phyloP scores from a whole-genome alignment of 2,329 filamentous ascomycete species.

The Xylaria sp. region DNA sequence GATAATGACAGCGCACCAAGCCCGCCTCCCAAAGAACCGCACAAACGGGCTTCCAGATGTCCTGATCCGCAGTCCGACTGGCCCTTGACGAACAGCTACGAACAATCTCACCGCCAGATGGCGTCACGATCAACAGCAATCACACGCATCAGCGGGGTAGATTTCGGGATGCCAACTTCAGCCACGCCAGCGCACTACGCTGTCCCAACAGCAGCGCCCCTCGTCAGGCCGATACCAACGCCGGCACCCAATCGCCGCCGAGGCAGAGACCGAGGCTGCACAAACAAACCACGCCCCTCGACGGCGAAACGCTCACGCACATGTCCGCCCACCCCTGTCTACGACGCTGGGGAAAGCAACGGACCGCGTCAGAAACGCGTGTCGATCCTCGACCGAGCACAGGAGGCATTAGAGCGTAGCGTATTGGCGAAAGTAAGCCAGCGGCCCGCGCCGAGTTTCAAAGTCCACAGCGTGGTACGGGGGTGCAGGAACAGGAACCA shows the following conservation, averaged over 20 bases:
- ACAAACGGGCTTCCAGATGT: too few relatives aligned
- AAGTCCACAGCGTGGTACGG: constrained; percentile 15
- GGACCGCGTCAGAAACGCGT: constrained; percentile 10
- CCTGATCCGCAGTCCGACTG: too few relatives aligned
- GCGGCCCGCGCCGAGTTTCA: constrained; percentile 18
- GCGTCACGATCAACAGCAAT: background rate
- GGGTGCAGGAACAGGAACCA: background rate
- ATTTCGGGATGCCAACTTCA: constrained; percentile 4
- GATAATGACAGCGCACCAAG: too few relatives aligned
- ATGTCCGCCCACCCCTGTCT: constrained; percentile 7
- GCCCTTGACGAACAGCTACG: too few relatives aligned
- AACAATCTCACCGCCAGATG: too few relatives aligned
- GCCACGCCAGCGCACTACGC: background rate
- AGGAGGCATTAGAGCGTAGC: constrained; percentile 2
- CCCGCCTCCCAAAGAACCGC: too few relatives aligned
- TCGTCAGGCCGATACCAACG: too few relatives aligned
- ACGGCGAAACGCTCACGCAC: background rate
- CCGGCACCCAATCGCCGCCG: background rate
- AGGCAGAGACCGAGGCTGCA: background rate
- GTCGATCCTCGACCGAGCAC: constrained; percentile 19
- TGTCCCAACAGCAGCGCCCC: background rate
- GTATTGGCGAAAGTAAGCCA: constrained; percentile 12
- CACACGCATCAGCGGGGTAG: background rate
- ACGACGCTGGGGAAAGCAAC: constrained; percentile 18
- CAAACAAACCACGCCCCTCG: background rate